These are phyloP conservation scores for Penicillium sp. DNA, from an alignment of 2,329 filamentous ascomycete species.

Conservation along the genomic window DNA sequence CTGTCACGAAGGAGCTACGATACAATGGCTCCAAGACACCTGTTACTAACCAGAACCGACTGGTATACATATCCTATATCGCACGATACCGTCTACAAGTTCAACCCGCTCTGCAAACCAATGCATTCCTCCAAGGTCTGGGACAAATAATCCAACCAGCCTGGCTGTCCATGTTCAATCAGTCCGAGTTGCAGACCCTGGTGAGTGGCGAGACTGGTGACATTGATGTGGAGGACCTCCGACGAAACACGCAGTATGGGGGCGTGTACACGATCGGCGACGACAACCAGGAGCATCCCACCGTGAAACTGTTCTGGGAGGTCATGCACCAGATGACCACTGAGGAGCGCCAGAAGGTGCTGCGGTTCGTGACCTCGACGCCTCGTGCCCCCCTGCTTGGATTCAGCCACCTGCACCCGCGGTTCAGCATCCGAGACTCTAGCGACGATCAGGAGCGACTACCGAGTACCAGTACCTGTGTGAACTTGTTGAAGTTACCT, in stretches of 20 bases:
- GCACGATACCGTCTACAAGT: conserved; percentile 79
- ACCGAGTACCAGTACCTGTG: conserved; percentile 92
- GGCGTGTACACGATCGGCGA: conserved; percentile 88
- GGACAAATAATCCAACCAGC: conserved; percentile 82
- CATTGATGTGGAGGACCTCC: conserved; percentile 83
- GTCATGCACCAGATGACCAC: conserved; percentile 77
- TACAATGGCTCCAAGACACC: conserved; percentile 70
- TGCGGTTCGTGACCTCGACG: conserved; percentile 95
- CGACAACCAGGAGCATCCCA: conserved; percentile 80
- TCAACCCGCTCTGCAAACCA: conserved; percentile 77
- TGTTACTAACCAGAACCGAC: conserved; percentile 88
- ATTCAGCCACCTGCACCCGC: conserved; percentile 78
- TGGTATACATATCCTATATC: conserved; percentile 91
- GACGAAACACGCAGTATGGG: conserved; percentile 79
- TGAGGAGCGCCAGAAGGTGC: conserved; percentile 73
- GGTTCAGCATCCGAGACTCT: conserved; percentile 85
- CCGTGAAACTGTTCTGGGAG: conserved; percentile 84
- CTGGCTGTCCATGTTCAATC: conserved; percentile 99
- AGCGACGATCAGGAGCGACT: conserved; percentile 72
- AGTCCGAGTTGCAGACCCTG: conserved; percentile 86
- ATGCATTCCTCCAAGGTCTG: conserved; percentile 82
- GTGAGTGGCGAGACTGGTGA: conserved; percentile 82
- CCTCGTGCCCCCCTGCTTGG: conserved; percentile 85
- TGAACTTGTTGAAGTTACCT: conserved; percentile 90
- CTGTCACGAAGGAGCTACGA: conserved; percentile 71